phyloP scores from a whole-genome alignment of 345 rosid genomes.

The Eucalyptus guilfoylei region DNA sequence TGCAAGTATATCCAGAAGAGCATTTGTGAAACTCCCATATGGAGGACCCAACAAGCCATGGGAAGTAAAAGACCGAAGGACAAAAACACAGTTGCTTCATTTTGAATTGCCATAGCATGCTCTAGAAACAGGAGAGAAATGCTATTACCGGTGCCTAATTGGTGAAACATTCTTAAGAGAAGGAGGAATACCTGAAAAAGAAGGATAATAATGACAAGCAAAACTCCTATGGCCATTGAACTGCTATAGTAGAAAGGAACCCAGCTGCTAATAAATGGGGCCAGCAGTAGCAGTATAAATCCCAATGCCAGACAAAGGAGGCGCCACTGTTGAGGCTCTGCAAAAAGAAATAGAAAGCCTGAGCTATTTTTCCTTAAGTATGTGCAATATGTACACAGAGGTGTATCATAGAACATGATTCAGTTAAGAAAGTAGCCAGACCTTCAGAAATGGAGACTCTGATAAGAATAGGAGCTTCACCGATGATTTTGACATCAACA shows the following conservation, averaged over 20 bases:
- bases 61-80: background rate
- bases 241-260: constrained; percentile 90
- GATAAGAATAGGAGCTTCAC: constrained; percentile 35
- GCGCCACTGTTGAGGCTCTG: constrained; percentile 86
- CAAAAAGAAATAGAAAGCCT: background rate
- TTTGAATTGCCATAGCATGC: background rate
- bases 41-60: background rate
- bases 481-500: constrained; percentile 55
- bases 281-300: constrained; percentile 44
- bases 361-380: background rate
- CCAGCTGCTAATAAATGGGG: constrained; percentile 83
- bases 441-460: constrained; percentile 54
- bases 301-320: constrained; percentile 59
- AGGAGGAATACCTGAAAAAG: constrained; percentile 63
- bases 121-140: background rate
- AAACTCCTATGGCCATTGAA: constrained; percentile 85
- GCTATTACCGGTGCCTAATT: background rate
- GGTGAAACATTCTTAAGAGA: background rate
- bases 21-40: background rate
- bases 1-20: background rate
- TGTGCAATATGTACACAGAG: background rate
- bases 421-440: background rate
- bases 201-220: constrained; percentile 66
- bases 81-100: background rate
- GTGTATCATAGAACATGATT: background rate